Evolutionary conservation across 805 yeast genomes (phyloP).

Genomic region (Lipomyces anomalus): DNA sequence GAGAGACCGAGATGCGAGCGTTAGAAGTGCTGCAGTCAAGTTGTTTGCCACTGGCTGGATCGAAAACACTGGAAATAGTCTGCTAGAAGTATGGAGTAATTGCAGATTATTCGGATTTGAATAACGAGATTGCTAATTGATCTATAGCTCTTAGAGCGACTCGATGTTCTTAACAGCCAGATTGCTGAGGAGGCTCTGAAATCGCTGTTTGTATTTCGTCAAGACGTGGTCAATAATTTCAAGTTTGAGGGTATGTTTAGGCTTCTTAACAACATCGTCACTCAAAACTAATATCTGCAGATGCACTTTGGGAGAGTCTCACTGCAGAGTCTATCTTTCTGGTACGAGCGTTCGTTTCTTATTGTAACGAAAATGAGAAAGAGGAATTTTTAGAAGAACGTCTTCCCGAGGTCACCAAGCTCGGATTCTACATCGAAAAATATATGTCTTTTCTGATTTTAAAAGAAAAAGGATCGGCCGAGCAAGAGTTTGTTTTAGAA

Average conservation of each 20-base stretch:
- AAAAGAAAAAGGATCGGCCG: conserved; percentile 44
- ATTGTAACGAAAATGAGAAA: conserved; percentile 52
- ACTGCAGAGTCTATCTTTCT: conserved; percentile 72
- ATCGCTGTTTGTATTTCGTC: conserved; percentile 53
- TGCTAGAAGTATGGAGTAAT: conserved; percentile 42
- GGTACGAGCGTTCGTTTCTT: conserved; percentile 58
- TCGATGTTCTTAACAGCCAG: conserved; percentile 63
- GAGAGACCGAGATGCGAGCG: conserved; percentile 74
- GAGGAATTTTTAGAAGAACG: conserved; percentile 39
- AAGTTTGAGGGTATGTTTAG: conserved; percentile 47
- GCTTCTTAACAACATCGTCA: background rate
- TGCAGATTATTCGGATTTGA: no score
- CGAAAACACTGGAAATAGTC: conserved; percentile 57
- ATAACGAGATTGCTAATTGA: no score
- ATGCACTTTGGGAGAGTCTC: conserved; percentile 54
- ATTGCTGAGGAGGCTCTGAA: conserved; percentile 65
- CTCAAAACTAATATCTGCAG: background rate
- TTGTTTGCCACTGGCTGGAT: conserved; percentile 74
- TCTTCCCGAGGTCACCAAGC: conserved; percentile 72
- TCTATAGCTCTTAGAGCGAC: conserved; percentile 49
- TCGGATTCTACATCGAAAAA: conserved; percentile 53
- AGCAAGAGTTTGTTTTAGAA: conserved; percentile 64
- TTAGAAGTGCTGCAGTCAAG: conserved; percentile 62
- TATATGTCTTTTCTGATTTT: conserved; percentile 41
- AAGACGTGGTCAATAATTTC: conserved; percentile 56